Conservation (phyloP, 108 stramenopile genomes). For the Craspedostauros australis region DNA sequence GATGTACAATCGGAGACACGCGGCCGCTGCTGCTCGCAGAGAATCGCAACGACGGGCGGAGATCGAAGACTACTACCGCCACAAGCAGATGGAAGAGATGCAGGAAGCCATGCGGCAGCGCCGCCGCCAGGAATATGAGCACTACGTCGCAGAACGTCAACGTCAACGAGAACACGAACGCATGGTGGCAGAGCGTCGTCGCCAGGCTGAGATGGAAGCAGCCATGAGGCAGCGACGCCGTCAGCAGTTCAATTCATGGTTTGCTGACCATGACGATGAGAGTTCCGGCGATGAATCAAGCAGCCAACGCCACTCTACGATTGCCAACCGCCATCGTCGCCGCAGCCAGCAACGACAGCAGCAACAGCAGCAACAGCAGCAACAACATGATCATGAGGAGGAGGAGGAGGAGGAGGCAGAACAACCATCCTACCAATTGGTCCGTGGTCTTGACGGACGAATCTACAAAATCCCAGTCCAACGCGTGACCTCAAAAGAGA, state of each 20-base stretch:
- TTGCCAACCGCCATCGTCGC: conserved; percentile 1
- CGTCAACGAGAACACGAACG: not conserved
- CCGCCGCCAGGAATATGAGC: no score
- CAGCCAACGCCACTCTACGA: not conserved
- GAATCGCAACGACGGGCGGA: no score
- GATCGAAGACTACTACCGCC: no score
- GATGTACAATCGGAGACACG: no score
- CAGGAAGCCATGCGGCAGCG: no score
- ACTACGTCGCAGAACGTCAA: not conserved
- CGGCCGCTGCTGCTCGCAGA: no score
- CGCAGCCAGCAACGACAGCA: not conserved
- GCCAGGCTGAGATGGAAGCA: not conserved
- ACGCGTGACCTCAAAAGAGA: not conserved
- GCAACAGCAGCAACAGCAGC: not conserved
- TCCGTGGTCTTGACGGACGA: conserved; percentile 14
- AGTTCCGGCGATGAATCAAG: not conserved
- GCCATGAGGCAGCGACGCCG: not conserved
- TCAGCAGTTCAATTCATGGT: no score
- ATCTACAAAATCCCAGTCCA: conserved; percentile 7
- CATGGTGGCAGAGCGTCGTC: not conserved
- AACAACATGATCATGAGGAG: not conserved
- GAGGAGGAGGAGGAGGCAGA: not conserved
- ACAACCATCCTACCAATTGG: conserved; percentile 3
- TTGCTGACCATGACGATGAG: not conserved
- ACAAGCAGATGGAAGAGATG: no score